Conservation (phyloP, 768 basidiomycete genomes). For the Cubamyces sp. region DNA sequence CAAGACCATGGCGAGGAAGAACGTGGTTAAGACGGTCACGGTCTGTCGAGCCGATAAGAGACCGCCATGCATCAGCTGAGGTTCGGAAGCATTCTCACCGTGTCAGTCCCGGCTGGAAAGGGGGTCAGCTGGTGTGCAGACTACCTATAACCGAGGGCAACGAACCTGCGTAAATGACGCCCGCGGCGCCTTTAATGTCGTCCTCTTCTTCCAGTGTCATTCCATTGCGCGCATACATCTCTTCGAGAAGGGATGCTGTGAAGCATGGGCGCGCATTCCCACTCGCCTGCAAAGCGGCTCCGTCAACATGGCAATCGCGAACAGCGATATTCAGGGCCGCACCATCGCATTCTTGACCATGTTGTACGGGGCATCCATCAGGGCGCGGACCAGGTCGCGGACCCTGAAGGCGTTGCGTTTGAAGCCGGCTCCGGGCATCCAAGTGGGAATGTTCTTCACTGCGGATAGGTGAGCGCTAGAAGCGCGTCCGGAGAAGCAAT, state of each 20-base stretch:
- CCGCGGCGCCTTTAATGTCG: slow-evolving; percentile 29
- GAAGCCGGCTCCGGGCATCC: slow-evolving; percentile 32
- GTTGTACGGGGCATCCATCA: slow-evolving; percentile 28
- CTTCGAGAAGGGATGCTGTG: slow-evolving; percentile 25
- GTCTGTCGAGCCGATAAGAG: slow-evolving; percentile 36
- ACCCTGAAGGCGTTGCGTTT: slow-evolving; percentile 25
- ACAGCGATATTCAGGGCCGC: background rate
- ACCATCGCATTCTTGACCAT: slow-evolving; percentile 27
- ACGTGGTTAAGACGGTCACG: slow-evolving; percentile 41
- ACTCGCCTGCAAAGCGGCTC: slow-evolving; percentile 13
- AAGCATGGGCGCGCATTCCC: slow-evolving; percentile 30
- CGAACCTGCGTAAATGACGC: slow-evolving; percentile 31
- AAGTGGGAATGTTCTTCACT: slow-evolving; percentile 30
- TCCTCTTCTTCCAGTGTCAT: slow-evolving; percentile 26
- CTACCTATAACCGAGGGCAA: background rate
- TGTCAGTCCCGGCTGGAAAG: slow-evolving; percentile 30
- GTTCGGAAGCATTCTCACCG: slow-evolving; percentile 18
- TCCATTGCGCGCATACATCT: slow-evolving; percentile 12
- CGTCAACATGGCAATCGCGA: background rate
- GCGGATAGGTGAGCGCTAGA: background rate
- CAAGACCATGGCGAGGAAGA: slow-evolving; percentile 46
- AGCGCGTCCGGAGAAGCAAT: background rate
- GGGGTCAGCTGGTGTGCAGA: slow-evolving; percentile 2
- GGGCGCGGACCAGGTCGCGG: slow-evolving; percentile 14
- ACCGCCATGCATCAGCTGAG: background rate